phyloP scores from a whole-genome alignment of 2,329 filamentous ascomycete genomes.

The Ambrosiella xylebori region DNA sequence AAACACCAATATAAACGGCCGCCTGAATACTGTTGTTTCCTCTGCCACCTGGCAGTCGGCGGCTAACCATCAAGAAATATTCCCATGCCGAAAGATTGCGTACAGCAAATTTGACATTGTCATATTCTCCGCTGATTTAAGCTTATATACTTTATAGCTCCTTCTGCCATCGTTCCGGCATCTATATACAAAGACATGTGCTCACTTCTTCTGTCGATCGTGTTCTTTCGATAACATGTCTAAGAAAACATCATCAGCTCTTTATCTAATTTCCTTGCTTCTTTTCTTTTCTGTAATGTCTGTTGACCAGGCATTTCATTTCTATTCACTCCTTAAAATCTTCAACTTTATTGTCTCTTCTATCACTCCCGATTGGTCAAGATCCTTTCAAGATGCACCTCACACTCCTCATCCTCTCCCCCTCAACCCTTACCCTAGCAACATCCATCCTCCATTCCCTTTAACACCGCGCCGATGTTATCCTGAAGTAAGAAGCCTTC shows the following conservation, averaged over 20 bases:
- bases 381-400: not conserved
- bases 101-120: too few species aligned
- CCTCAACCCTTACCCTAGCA: not conserved
- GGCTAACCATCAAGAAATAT: not conserved
- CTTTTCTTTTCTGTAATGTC: not conserved
- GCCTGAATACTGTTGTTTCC: not conserved
- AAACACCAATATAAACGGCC: not conserved
- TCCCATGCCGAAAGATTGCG: too few species aligned
- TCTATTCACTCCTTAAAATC: not conserved
- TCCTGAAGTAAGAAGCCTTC: constrained; percentile 26
- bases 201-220: not conserved
- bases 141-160: not conserved
- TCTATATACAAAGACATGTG: not conserved
- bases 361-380: not conserved
- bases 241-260: not conserved
- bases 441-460: constrained; percentile 1
- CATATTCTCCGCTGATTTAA: not conserved
- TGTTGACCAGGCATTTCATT: constrained; percentile 1
- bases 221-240: not conserved
- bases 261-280: not conserved
- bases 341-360: not conserved
- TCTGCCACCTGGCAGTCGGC: not conserved
- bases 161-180: not conserved
- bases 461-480: constrained; percentile 22
- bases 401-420: not conserved